Conservation (phyloP, 2,329 filamentous ascomycete genomes). For the Xylariales sp. region DNA sequence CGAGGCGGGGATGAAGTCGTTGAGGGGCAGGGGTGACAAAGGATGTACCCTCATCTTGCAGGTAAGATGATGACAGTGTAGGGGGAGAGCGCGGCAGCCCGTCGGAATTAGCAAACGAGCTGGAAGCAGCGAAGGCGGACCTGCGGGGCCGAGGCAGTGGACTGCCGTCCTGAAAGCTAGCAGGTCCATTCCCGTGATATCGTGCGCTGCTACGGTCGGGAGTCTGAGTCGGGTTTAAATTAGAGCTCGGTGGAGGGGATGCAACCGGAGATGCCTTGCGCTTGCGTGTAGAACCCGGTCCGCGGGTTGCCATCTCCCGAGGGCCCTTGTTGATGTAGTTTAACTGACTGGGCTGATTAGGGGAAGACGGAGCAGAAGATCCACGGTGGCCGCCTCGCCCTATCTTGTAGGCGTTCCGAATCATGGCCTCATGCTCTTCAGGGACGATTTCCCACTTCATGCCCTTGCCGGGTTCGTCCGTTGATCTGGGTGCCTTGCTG, state of each 20-base stretch:
- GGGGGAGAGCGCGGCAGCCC: slow-evolving; percentile 53
- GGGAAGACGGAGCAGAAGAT: slow-evolving; percentile 67
- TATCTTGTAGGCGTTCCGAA: slow-evolving; percentile 63
- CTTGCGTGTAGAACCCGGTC: slow-evolving; percentile 50
- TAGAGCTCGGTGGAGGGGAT: slow-evolving; percentile 51
- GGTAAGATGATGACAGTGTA: slow-evolving; percentile 56
- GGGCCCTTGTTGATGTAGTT: slow-evolving; percentile 58
- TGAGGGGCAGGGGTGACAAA: slow-evolving; percentile 71
- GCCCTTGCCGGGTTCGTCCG: slow-evolving; percentile 93
- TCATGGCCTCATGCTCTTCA: slow-evolving; percentile 81
- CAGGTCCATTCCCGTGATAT: slow-evolving; percentile 32
- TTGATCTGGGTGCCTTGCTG: slow-evolving; percentile 85
- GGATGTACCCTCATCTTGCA: slow-evolving; percentile 55
- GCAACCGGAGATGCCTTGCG: slow-evolving; percentile 46
- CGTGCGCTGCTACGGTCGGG: slow-evolving; percentile 49
- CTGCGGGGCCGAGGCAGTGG: slow-evolving; percentile 56
- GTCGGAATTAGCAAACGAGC: slow-evolving; percentile 41
- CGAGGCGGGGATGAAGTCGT: slow-evolving; percentile 67
- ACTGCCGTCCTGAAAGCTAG: slow-evolving; percentile 52
- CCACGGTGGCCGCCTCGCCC: slow-evolving; percentile 61
- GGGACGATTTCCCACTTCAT: slow-evolving; percentile 98
- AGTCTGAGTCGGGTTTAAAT: slow-evolving; percentile 48
- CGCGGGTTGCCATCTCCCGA: slow-evolving; percentile 48
- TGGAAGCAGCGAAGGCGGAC: slow-evolving; percentile 34
- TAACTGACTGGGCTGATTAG: slow-evolving; percentile 48